Percentiles rank a stretch among this genome's conserved stretches.
Evolutionary conservation across 2,329 filamentous ascomycete species (phyloP).

Genomic region (Monosporascus sp.): DNA sequence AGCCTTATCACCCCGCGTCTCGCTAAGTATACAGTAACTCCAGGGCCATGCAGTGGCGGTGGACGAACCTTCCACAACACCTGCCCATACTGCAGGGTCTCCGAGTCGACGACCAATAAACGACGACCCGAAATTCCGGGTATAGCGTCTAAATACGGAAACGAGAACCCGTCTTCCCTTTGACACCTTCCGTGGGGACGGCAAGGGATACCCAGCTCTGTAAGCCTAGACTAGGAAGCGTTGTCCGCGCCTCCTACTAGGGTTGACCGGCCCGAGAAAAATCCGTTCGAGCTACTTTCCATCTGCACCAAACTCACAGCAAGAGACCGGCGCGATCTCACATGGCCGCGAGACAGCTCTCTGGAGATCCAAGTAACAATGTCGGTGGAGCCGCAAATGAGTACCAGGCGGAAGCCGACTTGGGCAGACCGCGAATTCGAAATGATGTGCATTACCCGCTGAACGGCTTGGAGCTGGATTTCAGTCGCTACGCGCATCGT

Average conservation of each 20-base stretch:
- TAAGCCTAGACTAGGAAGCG: not conserved
- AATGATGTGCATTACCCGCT: conserved; percentile 27
- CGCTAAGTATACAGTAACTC: too few relatives aligned
- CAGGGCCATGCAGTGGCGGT: too few relatives aligned
- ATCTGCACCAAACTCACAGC: not conserved
- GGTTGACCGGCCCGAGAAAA: not conserved
- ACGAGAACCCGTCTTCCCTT: not conserved
- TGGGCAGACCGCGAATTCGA: not conserved
- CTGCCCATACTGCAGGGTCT: not conserved
- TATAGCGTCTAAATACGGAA: not conserved
- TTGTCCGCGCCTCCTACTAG: not conserved
- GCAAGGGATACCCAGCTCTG: not conserved
- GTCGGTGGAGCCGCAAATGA: not conserved
- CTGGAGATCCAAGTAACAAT: not conserved
- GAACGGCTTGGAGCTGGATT: conserved; percentile 26
- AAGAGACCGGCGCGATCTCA: not conserved
- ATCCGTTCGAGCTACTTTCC: not conserved
- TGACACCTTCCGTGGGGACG: not conserved
- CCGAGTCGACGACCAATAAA: not conserved
- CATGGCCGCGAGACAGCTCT: not conserved
- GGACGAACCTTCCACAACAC: too few relatives aligned
- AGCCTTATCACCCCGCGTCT: too few relatives aligned
- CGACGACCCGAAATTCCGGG: not conserved
- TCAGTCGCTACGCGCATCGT: conserved; percentile 28
- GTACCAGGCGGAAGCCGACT: not conserved